Evolutionary conservation across 805 yeast species (phyloP), one percentile per base, ranked within the genome.

Genomic region (Kuraishia capsulata): DNA sequence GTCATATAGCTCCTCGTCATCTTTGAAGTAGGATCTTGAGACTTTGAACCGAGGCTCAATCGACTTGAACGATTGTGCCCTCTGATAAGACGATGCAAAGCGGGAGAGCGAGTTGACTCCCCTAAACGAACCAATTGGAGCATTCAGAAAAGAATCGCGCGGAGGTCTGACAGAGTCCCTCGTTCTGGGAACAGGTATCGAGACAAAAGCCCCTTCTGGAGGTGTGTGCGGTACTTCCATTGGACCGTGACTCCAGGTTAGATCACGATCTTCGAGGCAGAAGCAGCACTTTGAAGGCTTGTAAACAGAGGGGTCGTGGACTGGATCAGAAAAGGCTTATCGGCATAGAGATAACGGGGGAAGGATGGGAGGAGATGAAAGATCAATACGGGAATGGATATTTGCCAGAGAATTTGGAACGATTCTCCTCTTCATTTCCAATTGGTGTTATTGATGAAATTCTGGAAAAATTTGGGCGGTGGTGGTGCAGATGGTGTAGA

Each of bases 41-140:
- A 76, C 72, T 48, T 68, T 73, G 46, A 82, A 76, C 26, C 71
- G 65, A 20, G 70, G 68, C 47, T 73, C 79, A 21, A 71, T 48
- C 10, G 76, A 71, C 36, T 71, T 66, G 54, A 69, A 73, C 3
- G 87, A 75, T 54, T 84, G 90, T 2, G 95, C 92, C 53, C 96
- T 70, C 30, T 77, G 72, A 51, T 71, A 76, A 0, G 95, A 85
- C 11, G 84, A 75, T 2, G 94, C 94, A 59, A 86, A 86, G 39
- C 83, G 76, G 41, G 80, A 77, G 31, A 86, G 54, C 1, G 92
- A 81, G 57, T 82, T 82, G 14, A 67, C 65, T 34, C 86, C 81
- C 50, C 67, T 67, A 52, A 76, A 77, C 16, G 82, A 77, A 3
- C 81, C 81, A 20, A 73, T 59, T 23, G 75, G 71, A 31, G 64